phyloP scores from a whole-genome alignment of 441 rosid species.

The Breynia disticha region DNA sequence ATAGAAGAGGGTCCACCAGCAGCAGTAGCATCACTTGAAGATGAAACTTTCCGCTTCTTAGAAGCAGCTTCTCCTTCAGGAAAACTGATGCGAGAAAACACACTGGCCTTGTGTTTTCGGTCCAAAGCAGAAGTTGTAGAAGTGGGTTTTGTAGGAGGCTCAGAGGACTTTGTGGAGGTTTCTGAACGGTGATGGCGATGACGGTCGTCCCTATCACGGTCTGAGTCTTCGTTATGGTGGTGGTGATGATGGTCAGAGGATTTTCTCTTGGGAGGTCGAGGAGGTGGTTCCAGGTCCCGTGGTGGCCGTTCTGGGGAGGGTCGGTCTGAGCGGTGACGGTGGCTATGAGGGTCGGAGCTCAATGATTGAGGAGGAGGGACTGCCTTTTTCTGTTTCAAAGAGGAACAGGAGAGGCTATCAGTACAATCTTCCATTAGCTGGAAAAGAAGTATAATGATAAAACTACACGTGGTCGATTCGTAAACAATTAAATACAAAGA shows the following conservation, averaged over 20 bases:
- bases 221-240: conserved; percentile 26
- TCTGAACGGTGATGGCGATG: conserved; percentile 35
- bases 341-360: conserved; percentile 21
- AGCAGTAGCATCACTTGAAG: conserved; percentile 12
- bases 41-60: conserved; percentile 46
- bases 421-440: not conserved
- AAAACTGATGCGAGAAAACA: conserved; percentile 89
- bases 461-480: too few species aligned
- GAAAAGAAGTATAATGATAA: too few species aligned
- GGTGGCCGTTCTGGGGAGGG: conserved; percentile 28
- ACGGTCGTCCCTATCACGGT: conserved; percentile 10
- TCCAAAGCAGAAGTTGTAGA: conserved; percentile 25
- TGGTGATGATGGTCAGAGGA: conserved; percentile 25
- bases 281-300: conserved; percentile 21
- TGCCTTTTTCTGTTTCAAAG: conserved; percentile 25
- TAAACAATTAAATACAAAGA: too few species aligned
- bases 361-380: conserved; percentile 22
- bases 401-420: not conserved
- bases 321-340: conserved; percentile 32
- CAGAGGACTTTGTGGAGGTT: conserved; percentile 26
- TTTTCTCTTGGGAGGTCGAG: conserved; percentile 44
- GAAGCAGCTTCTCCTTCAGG: conserved; percentile 50
- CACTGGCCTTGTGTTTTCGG: conserved; percentile 50
- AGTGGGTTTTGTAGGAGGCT: conserved; percentile 16
- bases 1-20: conserved; percentile 8